A percentile compares a stretch with the other conserved stretches of the same genome.
These are phyloP conservation scores for Ophiostoma himal-ulmi DNA, from an alignment of 2,329 filamentous ascomycete species.

Conservation along the genomic window DNA sequence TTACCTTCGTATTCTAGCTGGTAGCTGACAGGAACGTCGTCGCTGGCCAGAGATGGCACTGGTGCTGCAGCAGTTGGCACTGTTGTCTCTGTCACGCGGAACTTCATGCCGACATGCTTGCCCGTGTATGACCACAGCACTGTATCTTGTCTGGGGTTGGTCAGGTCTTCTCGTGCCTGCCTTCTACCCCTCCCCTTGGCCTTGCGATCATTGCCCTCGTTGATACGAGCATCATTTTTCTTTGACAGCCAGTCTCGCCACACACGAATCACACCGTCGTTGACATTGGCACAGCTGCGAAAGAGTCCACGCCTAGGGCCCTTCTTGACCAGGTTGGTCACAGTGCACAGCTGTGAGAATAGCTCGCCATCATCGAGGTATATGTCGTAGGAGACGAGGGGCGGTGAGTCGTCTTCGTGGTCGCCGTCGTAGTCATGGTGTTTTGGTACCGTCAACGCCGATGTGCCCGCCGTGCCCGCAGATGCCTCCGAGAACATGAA, in stretches of 20 bases:
- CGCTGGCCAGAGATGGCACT: conserved; percentile 45
- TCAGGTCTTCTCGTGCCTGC: conserved; percentile 19
- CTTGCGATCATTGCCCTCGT: background rate
- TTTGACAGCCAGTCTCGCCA: conserved; percentile 64
- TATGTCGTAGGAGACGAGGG: conserved; percentile 51
- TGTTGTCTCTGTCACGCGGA: conserved; percentile 51
- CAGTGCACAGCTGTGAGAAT: conserved; percentile 68
- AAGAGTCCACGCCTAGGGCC: conserved; percentile 57
- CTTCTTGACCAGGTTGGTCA: conserved; percentile 62
- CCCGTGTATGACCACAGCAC: conserved; percentile 64
- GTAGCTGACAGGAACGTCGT: conserved; percentile 63
- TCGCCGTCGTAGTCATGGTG: conserved; percentile 6
- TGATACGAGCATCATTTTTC: conserved; percentile 18
- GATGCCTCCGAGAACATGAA: conserved; percentile 25
- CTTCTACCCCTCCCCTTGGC: conserved; percentile 13
- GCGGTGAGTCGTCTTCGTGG: conserved; percentile 1
- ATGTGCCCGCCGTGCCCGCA: background rate
- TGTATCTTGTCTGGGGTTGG: conserved; percentile 25
- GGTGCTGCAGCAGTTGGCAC: conserved; percentile 41
- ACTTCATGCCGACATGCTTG: conserved; percentile 61
- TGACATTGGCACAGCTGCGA: conserved; percentile 58
- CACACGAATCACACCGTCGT: conserved; percentile 62
- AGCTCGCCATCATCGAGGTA: conserved; percentile 63
- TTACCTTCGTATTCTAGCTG: conserved; percentile 64
- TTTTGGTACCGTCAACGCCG: background rate